phyloP scores from a whole-genome alignment of 805 yeast species.

The Cyberlindnera saturnus region DNA sequence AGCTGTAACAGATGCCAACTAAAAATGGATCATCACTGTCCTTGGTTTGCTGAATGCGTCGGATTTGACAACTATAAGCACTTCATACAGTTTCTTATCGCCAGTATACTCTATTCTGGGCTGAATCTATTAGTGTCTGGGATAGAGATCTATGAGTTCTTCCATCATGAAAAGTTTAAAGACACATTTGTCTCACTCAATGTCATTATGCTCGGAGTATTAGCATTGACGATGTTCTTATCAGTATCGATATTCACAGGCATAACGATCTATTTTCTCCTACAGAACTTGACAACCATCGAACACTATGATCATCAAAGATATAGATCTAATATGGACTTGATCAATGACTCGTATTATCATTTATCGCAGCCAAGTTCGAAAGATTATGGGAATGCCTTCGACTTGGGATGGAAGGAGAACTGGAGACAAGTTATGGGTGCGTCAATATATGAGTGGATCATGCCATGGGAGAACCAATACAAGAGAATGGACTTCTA shows the following conservation, averaged over 20 bases:
- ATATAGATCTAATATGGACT: conserved; percentile 33
- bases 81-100: conserved; percentile 67
- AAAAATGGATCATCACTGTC: conserved; percentile 92
- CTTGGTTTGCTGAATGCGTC: conserved; percentile 89
- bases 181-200: conserved; percentile 46
- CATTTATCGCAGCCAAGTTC: conserved; percentile 39
- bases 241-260: conserved; percentile 52
- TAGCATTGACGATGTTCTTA: conserved; percentile 46
- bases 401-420: conserved; percentile 56
- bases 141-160: conserved; percentile 41
- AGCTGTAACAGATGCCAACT: conserved; percentile 63
- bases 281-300: conserved; percentile 70
- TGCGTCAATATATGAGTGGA: conserved; percentile 54
- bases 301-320: conserved; percentile 61
- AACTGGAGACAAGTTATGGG: conserved; percentile 83
- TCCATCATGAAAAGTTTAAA: conserved; percentile 34
- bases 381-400: conserved; percentile 55
- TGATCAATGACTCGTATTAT: conserved; percentile 29
- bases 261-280: conserved; percentile 53
- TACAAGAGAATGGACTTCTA: conserved; percentile 22
- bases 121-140: conserved; percentile 36
- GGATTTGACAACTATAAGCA: conserved; percentile 78
- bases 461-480: conserved; percentile 47
- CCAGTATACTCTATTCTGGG: conserved; percentile 42
- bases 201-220: conserved; percentile 52